phyloP scores from a whole-genome alignment of 164 flowering plant species.

The Buxus sempervirens region DNA sequence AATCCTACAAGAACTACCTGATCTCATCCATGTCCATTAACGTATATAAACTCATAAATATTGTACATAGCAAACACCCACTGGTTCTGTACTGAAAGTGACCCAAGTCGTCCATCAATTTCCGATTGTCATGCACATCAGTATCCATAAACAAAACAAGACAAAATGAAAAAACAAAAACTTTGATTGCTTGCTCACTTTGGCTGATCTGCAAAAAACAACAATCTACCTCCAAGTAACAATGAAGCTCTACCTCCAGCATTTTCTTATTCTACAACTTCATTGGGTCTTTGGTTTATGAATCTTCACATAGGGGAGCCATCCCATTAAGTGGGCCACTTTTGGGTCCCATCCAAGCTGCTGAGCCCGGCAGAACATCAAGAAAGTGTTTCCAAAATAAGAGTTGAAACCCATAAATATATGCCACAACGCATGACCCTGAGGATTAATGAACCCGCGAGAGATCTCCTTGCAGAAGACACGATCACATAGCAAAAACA shows the following conservation, averaged over 20 bases:
- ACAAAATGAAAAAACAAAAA: too few species aligned
- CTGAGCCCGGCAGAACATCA: constrained; percentile 73
- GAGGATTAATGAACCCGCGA: constrained; percentile 48
- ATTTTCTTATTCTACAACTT: constrained; percentile 6
- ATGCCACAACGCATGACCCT: constrained; percentile 77
- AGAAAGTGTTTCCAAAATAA: constrained; percentile 59
- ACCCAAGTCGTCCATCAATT: too few species aligned
- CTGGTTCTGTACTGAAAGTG: background rate
- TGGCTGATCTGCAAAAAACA: background rate
- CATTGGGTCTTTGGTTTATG: constrained; percentile 57
- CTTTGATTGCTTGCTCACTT: background rate
- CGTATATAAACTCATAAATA: too few species aligned
- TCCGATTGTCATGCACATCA: too few species aligned
- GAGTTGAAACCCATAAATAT: constrained; percentile 63
- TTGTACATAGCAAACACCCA: background rate
- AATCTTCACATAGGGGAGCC: constrained; percentile 63
- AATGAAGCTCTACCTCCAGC: background rate
- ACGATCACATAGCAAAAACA: constrained; percentile 56
- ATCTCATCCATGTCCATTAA: too few species aligned
- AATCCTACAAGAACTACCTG: too few species aligned
- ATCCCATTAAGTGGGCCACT: constrained; percentile 38
- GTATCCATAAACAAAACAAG: background rate
- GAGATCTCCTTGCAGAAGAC: constrained; percentile 40
- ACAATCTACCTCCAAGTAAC: background rate
- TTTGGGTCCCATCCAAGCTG: constrained; percentile 62